These are phyloP conservation scores for Tetradesmus obliquus DNA, from an alignment of 139 green algal species.

Conservation along the genomic window DNA sequence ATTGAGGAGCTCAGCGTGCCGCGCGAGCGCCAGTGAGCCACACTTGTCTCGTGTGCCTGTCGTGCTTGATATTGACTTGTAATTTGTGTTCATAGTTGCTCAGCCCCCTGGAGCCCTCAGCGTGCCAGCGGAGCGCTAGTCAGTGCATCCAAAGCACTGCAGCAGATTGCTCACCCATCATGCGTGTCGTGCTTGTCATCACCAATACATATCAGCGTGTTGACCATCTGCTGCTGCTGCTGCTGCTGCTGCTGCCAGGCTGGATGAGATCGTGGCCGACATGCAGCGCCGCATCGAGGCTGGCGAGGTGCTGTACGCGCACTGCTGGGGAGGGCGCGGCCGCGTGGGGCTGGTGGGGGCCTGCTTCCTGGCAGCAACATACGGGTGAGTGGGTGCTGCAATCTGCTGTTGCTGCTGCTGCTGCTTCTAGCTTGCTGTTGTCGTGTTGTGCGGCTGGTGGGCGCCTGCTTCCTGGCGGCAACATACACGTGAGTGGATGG, in stretches of 20 bases:
- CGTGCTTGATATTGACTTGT: neutral
- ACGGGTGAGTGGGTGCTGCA: conserved; percentile 37
- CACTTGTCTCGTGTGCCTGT: neutral
- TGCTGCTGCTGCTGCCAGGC: conserved; percentile 24
- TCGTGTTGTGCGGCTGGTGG: conserved; percentile 68
- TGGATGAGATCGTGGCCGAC: conserved; percentile 50
- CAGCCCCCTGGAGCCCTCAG: conserved; percentile 77
- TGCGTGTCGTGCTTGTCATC: neutral
- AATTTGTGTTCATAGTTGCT: conserved; percentile 61
- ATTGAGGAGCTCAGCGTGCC: conserved; percentile 81
- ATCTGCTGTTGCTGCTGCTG: neutral
- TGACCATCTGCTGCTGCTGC: neutral
- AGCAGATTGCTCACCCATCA: neutral
- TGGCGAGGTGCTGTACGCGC: conserved; percentile 83
- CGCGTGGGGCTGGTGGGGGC: conserved; percentile 81
- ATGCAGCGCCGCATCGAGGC: conserved; percentile 56
- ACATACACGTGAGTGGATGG: conserved; percentile 44
- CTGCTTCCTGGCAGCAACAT: conserved; percentile 72
- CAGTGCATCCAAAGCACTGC: neutral
- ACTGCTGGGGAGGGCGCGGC: conserved; percentile 91
- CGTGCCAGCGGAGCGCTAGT: conserved; percentile 55
- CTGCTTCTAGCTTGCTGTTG: neutral
- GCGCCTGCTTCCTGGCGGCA: conserved; percentile 75
- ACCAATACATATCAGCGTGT: too few species aligned
- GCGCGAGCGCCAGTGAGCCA: conserved; percentile 27